Conservation (phyloP, 169 alveolate genomes). For the Theileria orientalis region DNA sequence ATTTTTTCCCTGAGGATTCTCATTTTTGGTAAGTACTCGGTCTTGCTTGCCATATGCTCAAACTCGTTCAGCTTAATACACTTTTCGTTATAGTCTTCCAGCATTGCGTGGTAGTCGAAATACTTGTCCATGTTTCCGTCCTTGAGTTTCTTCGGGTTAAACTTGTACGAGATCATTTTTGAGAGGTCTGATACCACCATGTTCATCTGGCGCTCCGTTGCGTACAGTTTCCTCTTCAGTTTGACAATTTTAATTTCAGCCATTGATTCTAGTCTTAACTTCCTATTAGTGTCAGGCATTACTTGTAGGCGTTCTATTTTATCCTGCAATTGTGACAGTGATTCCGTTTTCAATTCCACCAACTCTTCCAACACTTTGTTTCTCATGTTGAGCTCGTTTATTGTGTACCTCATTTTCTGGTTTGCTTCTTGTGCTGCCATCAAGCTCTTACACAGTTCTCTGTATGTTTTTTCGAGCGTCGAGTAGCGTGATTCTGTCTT, state of each 20-base stretch:
- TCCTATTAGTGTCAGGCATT: background rate
- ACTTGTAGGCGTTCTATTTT: background rate
- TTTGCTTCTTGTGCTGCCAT: constrained; percentile 31
- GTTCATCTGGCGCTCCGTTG: constrained; percentile 9
- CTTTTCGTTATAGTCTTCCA: background rate
- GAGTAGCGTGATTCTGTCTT: constrained; percentile 27
- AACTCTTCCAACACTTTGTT: constrained; percentile 51
- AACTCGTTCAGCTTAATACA: background rate
- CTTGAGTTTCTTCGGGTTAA: background rate
- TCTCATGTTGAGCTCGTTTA: constrained; percentile 25
- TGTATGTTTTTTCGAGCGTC: constrained; percentile 33
- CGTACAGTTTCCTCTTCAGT: constrained; percentile 1
- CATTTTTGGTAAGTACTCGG: background rate
- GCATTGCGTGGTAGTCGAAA: background rate
- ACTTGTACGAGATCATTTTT: background rate
- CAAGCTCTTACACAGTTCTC: constrained; percentile 47
- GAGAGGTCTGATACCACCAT: constrained; percentile 4
- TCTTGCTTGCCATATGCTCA: background rate
- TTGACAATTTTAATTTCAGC: background rate
- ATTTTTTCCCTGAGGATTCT: background rate
- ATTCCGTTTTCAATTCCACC: constrained; percentile 10
- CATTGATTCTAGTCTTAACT: background rate
- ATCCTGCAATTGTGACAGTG: constrained; percentile 15
- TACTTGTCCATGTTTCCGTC: background rate
- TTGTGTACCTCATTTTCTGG: constrained; percentile 20